These are phyloP conservation scores for Patellaria atrata DNA, from an alignment of 495 filamentous ascomycete genomes.

Conservation along the genomic window DNA sequence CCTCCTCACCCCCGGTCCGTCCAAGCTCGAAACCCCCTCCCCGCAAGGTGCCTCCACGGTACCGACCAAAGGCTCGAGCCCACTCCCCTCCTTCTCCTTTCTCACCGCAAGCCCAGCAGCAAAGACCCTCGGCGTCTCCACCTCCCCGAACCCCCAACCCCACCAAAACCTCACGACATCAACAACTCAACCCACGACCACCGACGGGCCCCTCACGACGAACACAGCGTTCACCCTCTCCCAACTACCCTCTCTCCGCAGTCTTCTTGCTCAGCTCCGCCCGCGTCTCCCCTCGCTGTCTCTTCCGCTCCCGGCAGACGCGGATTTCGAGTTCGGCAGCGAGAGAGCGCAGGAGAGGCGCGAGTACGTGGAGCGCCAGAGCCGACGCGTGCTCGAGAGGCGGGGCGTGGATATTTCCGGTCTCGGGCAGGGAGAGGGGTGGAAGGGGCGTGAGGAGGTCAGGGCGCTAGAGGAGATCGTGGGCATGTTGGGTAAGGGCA, in stretches of 20 bases:
- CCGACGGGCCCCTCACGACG: slow-evolving; percentile 44
- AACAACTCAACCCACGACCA: not conserved
- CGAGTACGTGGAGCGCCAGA: slow-evolving; percentile 27
- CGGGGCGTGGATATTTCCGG: slow-evolving; percentile 21
- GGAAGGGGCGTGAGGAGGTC: slow-evolving; percentile 24
- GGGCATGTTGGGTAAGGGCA: slow-evolving; percentile 9
- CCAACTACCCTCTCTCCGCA: slow-evolving; percentile 65
- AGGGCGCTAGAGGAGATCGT: slow-evolving; percentile 25
- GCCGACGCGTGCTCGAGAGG: slow-evolving; percentile 19
- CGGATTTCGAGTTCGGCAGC: slow-evolving; percentile 6
- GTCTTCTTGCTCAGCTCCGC: slow-evolving; percentile 46
- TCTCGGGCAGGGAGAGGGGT: slow-evolving; percentile 9
- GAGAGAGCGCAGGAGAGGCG: slow-evolving; percentile 18
- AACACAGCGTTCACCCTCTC: slow-evolving; percentile 65
- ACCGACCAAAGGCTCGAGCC: slow-evolving; percentile 1
- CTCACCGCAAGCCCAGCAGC: slow-evolving; percentile 36
- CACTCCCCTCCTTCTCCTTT: slow-evolving; percentile 30
- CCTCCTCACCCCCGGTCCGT: slow-evolving; percentile 30
- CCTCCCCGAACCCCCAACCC: slow-evolving; percentile 4
- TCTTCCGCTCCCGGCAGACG: slow-evolving; percentile 12
- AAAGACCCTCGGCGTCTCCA: slow-evolving; percentile 31
- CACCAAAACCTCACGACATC: slow-evolving; percentile 5
- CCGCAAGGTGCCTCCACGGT: slow-evolving; percentile 4
- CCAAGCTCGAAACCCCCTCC: slow-evolving; percentile 22
- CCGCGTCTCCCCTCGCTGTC: slow-evolving; percentile 24